Percentiles rank a stretch among this genome's conserved stretches.
phyloP scores from a whole-genome alignment of 148 eudicot species.

The Silene uniflora region DNA sequence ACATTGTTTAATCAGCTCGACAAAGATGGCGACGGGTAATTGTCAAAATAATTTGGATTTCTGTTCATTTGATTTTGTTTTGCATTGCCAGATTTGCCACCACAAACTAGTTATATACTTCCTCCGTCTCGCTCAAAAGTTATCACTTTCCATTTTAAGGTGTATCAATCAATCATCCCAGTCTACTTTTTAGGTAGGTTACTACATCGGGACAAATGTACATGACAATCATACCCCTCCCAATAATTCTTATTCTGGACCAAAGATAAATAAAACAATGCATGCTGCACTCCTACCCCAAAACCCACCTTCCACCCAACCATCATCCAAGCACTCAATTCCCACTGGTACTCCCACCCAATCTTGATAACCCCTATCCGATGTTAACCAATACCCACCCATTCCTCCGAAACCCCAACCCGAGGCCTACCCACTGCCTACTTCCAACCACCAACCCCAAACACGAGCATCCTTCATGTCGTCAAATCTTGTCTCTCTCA shows the following conservation, averaged over 20 bases:
- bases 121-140: background rate
- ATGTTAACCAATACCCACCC: background rate
- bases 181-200: background rate
- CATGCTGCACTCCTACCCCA: background rate
- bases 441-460: background rate
- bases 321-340: background rate
- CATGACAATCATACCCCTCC: background rate
- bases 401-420: background rate
- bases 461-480: background rate
- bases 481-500: background rate
- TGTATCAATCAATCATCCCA: background rate
- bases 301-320: background rate
- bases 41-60: background rate
- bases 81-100: slow-evolving; percentile 6
- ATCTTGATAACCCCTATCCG: too few species aligned
- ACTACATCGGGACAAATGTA: background rate
- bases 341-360: background rate
- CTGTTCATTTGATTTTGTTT: background rate
- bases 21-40: slow-evolving; percentile 81
- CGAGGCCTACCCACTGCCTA: background rate
- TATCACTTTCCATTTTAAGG: background rate
- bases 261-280: background rate
- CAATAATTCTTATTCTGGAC: background rate
- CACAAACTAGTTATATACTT: background rate
- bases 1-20: slow-evolving; percentile 83